phyloP scores from a whole-genome alignment of 2,329 filamentous ascomycete species.

The Peltaster fructicola region DNA sequence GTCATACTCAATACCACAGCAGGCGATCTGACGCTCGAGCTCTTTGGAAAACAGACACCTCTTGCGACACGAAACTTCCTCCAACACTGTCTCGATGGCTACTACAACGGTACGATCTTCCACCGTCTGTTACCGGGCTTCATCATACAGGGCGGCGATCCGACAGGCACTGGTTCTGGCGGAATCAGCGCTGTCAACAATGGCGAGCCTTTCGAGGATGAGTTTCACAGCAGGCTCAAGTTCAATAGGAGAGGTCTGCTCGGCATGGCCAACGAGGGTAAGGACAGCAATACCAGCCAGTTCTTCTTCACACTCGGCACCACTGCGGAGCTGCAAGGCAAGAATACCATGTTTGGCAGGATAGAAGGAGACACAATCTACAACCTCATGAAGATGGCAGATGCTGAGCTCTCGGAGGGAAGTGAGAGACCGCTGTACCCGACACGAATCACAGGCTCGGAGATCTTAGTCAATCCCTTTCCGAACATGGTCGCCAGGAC shows the following conservation, averaged over 20 bases:
- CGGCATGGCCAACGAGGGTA: conserved; percentile 88
- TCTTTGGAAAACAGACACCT: conserved; percentile 89
- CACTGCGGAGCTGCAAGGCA: conserved; percentile 69
- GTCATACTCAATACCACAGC: conserved; percentile 77
- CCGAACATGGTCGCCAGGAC: conserved; percentile 59
- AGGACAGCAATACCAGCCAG: conserved; percentile 77
- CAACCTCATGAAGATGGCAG: conserved; percentile 84
- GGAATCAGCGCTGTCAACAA: conserved; percentile 86
- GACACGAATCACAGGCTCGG: conserved; percentile 54
- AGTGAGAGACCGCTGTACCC: conserved; percentile 76
- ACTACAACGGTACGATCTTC: conserved; percentile 87
- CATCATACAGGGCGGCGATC: conserved; percentile 86
- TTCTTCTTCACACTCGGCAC: conserved; percentile 85
- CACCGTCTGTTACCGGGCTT: conserved; percentile 85
- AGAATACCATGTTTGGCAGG: conserved; percentile 86
- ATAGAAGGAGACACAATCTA: conserved; percentile 91
- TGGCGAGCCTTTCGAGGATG: conserved; percentile 66
- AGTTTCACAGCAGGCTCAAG: conserved; percentile 80
- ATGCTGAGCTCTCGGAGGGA: conserved; percentile 59
- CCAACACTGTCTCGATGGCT: conserved; percentile 84
- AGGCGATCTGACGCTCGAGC: conserved; percentile 76
- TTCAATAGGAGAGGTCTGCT: conserved; percentile 81
- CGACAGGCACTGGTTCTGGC: conserved; percentile 78
- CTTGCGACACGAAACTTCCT: conserved; percentile 89
- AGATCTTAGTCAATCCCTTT: conserved; percentile 69